Evolutionary conservation across 169 alveolate species (phyloP).

Genomic region (Plasmodium inui): DNA sequence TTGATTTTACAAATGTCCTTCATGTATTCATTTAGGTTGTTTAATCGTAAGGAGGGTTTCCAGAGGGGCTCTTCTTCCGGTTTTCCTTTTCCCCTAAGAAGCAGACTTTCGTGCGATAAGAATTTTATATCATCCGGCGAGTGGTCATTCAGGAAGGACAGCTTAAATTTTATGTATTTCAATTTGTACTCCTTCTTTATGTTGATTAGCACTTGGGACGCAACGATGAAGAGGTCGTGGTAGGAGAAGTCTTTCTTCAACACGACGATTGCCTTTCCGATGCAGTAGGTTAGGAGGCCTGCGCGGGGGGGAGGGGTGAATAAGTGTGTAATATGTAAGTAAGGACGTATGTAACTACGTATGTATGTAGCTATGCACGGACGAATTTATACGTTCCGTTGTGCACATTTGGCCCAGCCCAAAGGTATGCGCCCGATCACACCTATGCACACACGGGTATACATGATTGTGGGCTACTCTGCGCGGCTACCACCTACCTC

Average conservation of each 20-base stretch:
- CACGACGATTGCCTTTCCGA: slow-evolving; percentile 30
- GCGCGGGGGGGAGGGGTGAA: background rate
- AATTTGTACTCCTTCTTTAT: slow-evolving; percentile 54
- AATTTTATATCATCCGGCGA: slow-evolving; percentile 75
- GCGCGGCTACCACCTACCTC: slow-evolving; percentile 23
- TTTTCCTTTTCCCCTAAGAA: slow-evolving; percentile 24
- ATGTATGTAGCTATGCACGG: background rate
- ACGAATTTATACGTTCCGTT: background rate
- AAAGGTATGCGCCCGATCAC: background rate
- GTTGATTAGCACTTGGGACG: slow-evolving; percentile 39
- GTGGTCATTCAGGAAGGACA: slow-evolving; percentile 62
- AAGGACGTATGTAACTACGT: background rate
- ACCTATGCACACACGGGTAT: background rate
- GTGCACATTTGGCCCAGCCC: background rate
- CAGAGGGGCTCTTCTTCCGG: slow-evolving; percentile 63
- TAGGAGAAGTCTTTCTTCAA: slow-evolving; percentile 56
- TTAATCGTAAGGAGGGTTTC: slow-evolving; percentile 59
- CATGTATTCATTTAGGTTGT: slow-evolving; percentile 19
- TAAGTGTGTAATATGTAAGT: background rate
- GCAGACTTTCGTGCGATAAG: slow-evolving; percentile 68
- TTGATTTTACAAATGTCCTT: slow-evolving; percentile 16
- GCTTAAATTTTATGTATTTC: slow-evolving; percentile 59
- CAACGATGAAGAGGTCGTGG: slow-evolving; percentile 55
- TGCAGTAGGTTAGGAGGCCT: slow-evolving; percentile 69
- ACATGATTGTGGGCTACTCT: background rate